phyloP scores from a whole-genome alignment of 2,329 filamentous ascomycete species.

The Arachnomyces sp. region DNA sequence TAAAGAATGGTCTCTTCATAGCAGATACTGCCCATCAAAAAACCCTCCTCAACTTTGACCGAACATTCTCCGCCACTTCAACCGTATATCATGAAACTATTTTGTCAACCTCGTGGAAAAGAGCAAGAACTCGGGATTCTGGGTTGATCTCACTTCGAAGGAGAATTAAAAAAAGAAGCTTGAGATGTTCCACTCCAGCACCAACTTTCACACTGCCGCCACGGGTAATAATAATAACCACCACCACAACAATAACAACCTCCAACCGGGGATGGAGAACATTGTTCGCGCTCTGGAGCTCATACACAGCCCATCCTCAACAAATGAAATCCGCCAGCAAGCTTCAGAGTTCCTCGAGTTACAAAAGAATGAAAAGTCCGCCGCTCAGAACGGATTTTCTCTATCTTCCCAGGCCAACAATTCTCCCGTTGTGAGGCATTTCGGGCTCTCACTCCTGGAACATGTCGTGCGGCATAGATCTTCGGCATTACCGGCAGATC shows the following conservation, averaged over 20 bases:
- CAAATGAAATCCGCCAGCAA: conserved; percentile 72
- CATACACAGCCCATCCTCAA: conserved; percentile 73
- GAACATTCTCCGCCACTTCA: too few species aligned
- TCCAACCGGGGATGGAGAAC: conserved; percentile 26
- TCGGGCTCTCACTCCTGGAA: conserved; percentile 85
- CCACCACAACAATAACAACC: not conserved
- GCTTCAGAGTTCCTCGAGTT: conserved; percentile 81
- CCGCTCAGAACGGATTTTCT: conserved; percentile 75
- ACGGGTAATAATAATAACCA: not conserved
- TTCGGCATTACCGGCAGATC: conserved; percentile 61
- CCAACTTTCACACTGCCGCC: too few species aligned
- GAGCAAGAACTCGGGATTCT: too few species aligned
- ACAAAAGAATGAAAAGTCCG: conserved; percentile 70
- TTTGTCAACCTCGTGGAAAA: too few species aligned
- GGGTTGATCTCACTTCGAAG: too few species aligned
- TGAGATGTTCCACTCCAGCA: too few species aligned
- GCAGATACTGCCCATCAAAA: too few species aligned
- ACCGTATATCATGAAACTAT: too few species aligned
- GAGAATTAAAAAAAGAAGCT: too few species aligned
- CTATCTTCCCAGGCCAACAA: conserved; percentile 64
- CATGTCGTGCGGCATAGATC: conserved; percentile 82
- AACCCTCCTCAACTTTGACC: too few species aligned
- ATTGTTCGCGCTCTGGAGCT: conserved; percentile 81
- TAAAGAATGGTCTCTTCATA: too few species aligned
- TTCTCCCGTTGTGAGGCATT: conserved; percentile 79